Percentiles rank a stretch among this genome's conserved stretches.
Conservation (phyloP, 768 basidiomycete genomes). For the Lentinula aciculospora region DNA sequence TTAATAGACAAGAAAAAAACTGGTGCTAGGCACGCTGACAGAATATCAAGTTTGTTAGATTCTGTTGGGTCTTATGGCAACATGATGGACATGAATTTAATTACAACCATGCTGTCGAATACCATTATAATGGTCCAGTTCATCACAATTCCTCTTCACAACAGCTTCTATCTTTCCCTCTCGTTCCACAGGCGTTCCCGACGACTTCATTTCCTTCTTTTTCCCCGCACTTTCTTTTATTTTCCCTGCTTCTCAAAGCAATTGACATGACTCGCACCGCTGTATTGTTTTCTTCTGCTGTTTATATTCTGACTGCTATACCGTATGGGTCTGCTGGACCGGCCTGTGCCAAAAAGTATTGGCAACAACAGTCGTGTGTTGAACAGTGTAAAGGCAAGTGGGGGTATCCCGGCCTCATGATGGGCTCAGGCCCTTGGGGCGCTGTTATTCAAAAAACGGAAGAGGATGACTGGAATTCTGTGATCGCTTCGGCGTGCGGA, state of each 20-base stretch:
- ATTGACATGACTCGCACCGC: constrained; percentile 30
- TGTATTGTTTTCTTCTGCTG: constrained; percentile 25
- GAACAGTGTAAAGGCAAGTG: constrained; percentile 33
- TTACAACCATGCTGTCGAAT: not conserved
- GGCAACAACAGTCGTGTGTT: constrained; percentile 29
- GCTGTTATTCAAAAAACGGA: constrained; percentile 34
- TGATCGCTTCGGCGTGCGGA: constrained; percentile 40
- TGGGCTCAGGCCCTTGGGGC: constrained; percentile 57
- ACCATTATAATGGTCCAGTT: not conserved
- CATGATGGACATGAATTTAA: not conserved
- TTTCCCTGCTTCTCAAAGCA: constrained; percentile 6
- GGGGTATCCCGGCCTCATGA: constrained; percentile 42
- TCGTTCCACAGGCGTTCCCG: not conserved
- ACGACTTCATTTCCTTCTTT: constrained; percentile 18
- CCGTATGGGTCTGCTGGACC: constrained; percentile 39
- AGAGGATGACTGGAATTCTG: constrained; percentile 25
- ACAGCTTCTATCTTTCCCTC: constrained; percentile 10
- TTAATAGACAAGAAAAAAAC: not conserved
- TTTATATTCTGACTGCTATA: constrained; percentile 25
- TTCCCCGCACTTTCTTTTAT: constrained; percentile 14
- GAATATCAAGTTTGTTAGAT: not conserved
- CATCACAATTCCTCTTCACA: constrained; percentile 3
- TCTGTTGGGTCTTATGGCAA: constrained; percentile 6
- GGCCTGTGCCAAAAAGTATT: constrained; percentile 35
- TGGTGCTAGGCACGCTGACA: not conserved